These are phyloP conservation scores for Amborella trichopoda DNA, from an alignment of 164 flowering plant species.

Conservation along the genomic window DNA sequence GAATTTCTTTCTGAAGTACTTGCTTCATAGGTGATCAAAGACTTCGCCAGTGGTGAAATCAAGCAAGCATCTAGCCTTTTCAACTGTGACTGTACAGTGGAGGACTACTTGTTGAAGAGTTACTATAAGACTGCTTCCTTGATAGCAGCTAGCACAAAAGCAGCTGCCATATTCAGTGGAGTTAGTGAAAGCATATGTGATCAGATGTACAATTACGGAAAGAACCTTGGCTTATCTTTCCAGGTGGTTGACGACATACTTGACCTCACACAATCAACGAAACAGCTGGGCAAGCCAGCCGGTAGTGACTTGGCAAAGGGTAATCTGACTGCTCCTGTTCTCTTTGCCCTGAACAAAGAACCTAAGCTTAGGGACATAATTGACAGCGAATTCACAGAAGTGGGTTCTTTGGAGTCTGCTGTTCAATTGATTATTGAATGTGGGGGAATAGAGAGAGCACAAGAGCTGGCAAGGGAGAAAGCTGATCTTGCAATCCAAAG, in stretches of 20 bases:
- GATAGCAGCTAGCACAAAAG: conserved; percentile 84
- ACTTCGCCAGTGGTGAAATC: conserved; percentile 98
- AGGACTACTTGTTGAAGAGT: conserved; percentile 81
- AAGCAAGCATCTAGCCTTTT: conserved; percentile 93
- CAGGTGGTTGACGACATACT: conserved; percentile 92
- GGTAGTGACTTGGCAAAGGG: conserved; percentile 80
- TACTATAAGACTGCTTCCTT: conserved; percentile 93
- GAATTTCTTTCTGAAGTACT: not conserved
- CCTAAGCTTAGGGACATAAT: conserved; percentile 68
- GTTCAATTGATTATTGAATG: conserved; percentile 38
- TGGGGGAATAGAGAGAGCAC: conserved; percentile 78
- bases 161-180: conserved; percentile 83
- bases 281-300: conserved; percentile 93
- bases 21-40: conserved; percentile 72
- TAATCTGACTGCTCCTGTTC: conserved; percentile 91
- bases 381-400: conserved; percentile 73
- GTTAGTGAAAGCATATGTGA: conserved; percentile 28
- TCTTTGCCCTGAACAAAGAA: conserved; percentile 75
- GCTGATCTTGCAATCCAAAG: conserved; percentile 59
- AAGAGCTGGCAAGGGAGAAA: conserved; percentile 56
- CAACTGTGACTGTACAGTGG: conserved; percentile 47
- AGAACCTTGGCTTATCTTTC: conserved; percentile 84
- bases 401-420: conserved; percentile 71
- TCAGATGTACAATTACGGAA: conserved; percentile 82
- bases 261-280: conserved; percentile 89